Conservation (phyloP, 208 protist species). For the Phytomonas francai region DNA sequence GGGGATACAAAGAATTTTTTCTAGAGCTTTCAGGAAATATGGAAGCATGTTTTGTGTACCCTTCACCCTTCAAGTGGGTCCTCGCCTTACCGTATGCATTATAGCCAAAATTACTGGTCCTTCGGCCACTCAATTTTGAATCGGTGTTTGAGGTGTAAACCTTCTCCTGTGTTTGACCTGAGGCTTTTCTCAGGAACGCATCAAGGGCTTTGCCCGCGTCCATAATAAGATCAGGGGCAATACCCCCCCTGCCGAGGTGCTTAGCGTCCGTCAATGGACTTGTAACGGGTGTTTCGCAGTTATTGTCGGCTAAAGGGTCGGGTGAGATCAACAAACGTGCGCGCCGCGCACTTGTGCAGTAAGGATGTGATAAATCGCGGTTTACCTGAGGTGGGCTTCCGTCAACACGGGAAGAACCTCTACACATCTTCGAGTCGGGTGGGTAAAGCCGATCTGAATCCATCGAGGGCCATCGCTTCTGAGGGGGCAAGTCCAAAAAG, state of each 20-base stretch:
- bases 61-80: background rate
- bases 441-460: background rate
- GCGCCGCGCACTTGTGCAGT: background rate
- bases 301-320: background rate
- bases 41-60: background rate
- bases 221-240: background rate
- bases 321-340: background rate
- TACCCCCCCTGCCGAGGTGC: background rate
- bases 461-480: background rate
- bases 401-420: background rate
- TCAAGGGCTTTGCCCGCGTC: background rate
- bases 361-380: background rate
- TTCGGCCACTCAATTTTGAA: background rate
- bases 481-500: background rate
- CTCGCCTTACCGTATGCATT: background rate
- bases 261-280: background rate
- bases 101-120: background rate
- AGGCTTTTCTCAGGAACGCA: background rate
- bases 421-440: background rate
- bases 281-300: background rate
- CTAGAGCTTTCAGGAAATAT: background rate
- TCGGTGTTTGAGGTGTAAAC: background rate
- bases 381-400: background rate
- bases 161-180: background rate
- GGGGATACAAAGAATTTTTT: background rate